These are phyloP conservation scores for Irpex sp. DNA, from an alignment of 1,284 basidiomycete genomes.

Conservation along the genomic window DNA sequence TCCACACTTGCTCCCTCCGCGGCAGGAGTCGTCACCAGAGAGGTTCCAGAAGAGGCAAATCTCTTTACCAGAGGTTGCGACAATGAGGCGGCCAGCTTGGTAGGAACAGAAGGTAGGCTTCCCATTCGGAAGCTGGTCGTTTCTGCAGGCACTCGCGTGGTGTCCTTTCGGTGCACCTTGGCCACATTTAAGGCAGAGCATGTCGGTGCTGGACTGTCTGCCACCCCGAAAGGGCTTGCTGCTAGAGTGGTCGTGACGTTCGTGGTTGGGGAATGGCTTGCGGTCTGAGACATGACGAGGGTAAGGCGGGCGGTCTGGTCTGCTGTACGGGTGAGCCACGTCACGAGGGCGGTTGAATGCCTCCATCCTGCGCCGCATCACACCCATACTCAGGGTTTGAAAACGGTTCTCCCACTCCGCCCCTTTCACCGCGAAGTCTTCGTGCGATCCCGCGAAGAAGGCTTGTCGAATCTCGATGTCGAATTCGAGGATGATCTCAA, in stretches of 20 bases:
- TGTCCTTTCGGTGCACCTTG: constrained; percentile 6
- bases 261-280: background rate
- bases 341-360: background rate
- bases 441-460: constrained; percentile 4
- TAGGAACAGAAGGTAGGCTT: background rate
- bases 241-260: background rate
- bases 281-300: background rate
- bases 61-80: background rate
- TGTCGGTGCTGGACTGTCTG: constrained; percentile 4
- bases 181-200: constrained; percentile 14
- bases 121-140: background rate
- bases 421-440: background rate
- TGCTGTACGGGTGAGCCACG: background rate
- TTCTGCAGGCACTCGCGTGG: constrained; percentile 1
- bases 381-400: background rate
- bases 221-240: constrained; percentile 4
- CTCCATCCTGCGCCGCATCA: background rate
- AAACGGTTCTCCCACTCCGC: background rate
- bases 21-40: constrained; percentile 2
- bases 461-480: constrained; percentile 6
- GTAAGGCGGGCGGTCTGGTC: background rate
- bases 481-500: constrained; percentile 6
- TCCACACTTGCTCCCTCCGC: background rate
- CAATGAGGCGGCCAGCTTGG: background rate
- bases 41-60: constrained; percentile 13